Evolutionary conservation across 768 basidiomycete genomes (phyloP).

Genomic region (Boletus rufocinnamomeus): DNA sequence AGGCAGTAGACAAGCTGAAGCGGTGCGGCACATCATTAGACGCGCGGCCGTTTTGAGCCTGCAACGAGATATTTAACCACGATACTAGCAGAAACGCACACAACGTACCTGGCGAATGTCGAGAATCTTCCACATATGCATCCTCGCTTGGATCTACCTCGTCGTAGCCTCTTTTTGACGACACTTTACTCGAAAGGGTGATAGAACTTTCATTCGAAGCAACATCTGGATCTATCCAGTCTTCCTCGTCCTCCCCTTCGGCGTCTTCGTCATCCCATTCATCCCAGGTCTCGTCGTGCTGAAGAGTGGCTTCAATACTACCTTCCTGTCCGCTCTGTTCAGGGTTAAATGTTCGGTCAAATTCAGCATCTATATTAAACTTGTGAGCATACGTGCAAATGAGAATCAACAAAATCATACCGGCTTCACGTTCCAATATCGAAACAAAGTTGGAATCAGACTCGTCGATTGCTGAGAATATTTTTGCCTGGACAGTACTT

Average conservation of each 20-base stretch:
- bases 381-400: constrained; percentile 6
- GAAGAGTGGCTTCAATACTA: constrained; percentile 20
- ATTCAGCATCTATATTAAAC: constrained; percentile 25
- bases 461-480: constrained; percentile 26
- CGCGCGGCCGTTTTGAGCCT: constrained; percentile 50
- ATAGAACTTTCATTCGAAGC: constrained; percentile 53
- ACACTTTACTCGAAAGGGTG: constrained; percentile 53
- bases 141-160: constrained; percentile 50
- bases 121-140: constrained; percentile 34
- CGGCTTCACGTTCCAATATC: constrained; percentile 33
- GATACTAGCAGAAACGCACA: neutral
- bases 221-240: constrained; percentile 50
- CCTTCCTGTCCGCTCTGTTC: constrained; percentile 20
- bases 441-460: constrained; percentile 32
- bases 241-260: constrained; percentile 47
- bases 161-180: constrained; percentile 52
- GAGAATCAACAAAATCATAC: constrained; percentile 18
- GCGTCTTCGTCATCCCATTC: constrained; percentile 40
- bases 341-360: constrained; percentile 25
- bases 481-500: constrained; percentile 4
- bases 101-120: constrained; percentile 48
- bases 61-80: neutral
- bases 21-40: constrained; percentile 31
- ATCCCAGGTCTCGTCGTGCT: constrained; percentile 29
- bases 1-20: neutral